phyloP scores from a whole-genome alignment of 257 asterid genomes.

The Capsicum rhomboideum region DNA sequence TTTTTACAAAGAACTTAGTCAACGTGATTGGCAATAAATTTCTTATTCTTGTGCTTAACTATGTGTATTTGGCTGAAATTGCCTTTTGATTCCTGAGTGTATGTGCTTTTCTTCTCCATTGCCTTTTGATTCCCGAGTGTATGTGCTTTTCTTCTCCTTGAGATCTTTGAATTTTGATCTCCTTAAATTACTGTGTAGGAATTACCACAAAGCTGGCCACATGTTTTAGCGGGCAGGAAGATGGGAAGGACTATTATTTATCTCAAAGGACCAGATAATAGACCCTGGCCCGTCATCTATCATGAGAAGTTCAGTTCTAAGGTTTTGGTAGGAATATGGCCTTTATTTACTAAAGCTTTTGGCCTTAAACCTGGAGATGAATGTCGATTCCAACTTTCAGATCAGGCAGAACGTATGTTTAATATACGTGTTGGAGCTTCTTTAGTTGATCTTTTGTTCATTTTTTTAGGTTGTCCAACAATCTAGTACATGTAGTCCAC shows the following conservation, averaged over 20 bases:
- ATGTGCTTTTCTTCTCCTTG: background rate
- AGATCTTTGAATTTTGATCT: background rate
- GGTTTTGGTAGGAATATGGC: constrained; percentile 7
- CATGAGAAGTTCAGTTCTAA: background rate
- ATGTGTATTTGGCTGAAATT: background rate
- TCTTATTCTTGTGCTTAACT: background rate
- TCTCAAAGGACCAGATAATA: constrained; percentile 7
- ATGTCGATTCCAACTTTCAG: background rate
- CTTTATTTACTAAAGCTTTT: background rate
- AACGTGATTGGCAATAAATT: background rate
- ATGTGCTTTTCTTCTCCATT: background rate
- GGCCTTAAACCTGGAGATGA: constrained; percentile 11
- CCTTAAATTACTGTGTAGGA: constrained; percentile 6
- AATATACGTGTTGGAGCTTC: background rate
- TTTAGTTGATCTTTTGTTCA: no score
- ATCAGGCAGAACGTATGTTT: background rate
- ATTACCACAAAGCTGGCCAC: constrained; percentile 4
- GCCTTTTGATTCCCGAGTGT: no score
- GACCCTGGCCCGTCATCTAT: constrained; percentile 7
- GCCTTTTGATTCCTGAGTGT: background rate
- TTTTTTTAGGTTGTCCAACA: no score
- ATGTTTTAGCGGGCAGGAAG: background rate
- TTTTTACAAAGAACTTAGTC: background rate
- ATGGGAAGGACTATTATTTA: background rate
- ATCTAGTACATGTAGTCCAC: background rate